Evolutionary conservation across 345 rosid genomes (phyloP).

Genomic region (Citrus sp.): DNA sequence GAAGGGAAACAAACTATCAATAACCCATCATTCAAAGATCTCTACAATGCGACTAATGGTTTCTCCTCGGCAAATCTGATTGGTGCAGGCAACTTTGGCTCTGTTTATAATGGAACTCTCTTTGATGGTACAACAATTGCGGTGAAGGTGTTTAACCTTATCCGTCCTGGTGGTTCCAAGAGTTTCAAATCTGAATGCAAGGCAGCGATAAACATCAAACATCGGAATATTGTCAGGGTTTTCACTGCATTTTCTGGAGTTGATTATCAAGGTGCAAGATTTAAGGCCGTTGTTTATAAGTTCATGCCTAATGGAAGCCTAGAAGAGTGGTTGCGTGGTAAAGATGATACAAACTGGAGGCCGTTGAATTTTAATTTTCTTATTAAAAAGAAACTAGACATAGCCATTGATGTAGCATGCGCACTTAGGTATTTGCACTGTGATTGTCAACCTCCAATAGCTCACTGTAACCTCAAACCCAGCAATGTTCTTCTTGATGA

Average conservation of each 20-base stretch:
- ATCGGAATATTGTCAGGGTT: slow-evolving; percentile 8
- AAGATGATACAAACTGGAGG: not conserved
- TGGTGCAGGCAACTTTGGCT: too few relatives aligned
- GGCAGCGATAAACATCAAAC: not conserved
- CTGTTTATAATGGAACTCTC: too few relatives aligned
- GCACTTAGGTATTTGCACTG: not conserved
- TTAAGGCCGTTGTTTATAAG: slow-evolving; percentile 12
- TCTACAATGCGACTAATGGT: too few relatives aligned
- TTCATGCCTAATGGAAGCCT: slow-evolving; percentile 17
- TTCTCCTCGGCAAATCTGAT: too few relatives aligned
- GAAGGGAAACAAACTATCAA: not conserved
- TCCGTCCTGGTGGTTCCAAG: not conserved
- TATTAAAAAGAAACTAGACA: not conserved
- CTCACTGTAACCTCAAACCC: too few relatives aligned
- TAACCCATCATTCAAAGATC: too few relatives aligned
- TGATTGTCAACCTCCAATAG: not conserved
- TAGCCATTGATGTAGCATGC: not conserved
- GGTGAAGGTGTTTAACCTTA: slow-evolving; percentile 11
- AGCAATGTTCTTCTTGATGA: too few relatives aligned
- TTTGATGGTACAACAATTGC: too few relatives aligned
- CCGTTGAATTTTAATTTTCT: not conserved
- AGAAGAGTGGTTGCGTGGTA: not conserved
- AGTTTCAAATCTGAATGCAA: slow-evolving; percentile 4
- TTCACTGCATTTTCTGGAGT: slow-evolving; percentile 6
- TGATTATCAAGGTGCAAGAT: slow-evolving; percentile 12